These are phyloP conservation scores for Solanum pinnatisectum DNA, from an alignment of 257 asterid species.

Conservation along the genomic window DNA sequence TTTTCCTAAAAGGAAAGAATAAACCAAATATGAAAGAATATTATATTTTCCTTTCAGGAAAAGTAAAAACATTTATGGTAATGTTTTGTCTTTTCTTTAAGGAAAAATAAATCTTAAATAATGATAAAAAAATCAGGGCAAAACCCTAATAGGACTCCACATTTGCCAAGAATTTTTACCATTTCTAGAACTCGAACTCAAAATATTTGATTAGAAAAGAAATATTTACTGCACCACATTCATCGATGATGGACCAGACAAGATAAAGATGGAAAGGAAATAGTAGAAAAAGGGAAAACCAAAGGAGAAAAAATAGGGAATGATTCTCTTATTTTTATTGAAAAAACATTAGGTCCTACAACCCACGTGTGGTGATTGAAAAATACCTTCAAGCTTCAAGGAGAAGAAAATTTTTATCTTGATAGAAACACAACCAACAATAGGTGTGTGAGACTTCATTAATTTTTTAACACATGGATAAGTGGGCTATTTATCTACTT, in stretches of 20 bases:
- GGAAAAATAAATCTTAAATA: no score
- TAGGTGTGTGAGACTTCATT: no score
- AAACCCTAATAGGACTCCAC: neutral
- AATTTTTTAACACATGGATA: no score
- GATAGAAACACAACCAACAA: no score
- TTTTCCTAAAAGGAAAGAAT: no score
- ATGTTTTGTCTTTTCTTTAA: no score
- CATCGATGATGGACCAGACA: neutral
- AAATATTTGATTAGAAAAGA: neutral
- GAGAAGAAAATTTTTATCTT: neutral
- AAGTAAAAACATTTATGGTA: no score
- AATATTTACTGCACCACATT: neutral
- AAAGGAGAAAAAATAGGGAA: neutral
- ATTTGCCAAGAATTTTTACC: neutral
- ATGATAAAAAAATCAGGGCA: no score
- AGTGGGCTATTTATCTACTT: no score
- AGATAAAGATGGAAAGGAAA: neutral
- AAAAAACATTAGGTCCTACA: conserved; percentile 11
- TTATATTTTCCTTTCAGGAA: no score
- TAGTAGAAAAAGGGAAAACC: neutral
- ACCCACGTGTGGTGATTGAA: conserved; percentile 13
- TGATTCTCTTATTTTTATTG: neutral
- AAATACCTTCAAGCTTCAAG: conserved; percentile 6
- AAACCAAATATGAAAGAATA: no score
- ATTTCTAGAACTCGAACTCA: rapidly evolving